Evolutionary conservation across 2,329 filamentous ascomycete genomes (phyloP), one percentile per base, ranked within the genome.

Genomic region (Escovopsis sp.): DNA sequence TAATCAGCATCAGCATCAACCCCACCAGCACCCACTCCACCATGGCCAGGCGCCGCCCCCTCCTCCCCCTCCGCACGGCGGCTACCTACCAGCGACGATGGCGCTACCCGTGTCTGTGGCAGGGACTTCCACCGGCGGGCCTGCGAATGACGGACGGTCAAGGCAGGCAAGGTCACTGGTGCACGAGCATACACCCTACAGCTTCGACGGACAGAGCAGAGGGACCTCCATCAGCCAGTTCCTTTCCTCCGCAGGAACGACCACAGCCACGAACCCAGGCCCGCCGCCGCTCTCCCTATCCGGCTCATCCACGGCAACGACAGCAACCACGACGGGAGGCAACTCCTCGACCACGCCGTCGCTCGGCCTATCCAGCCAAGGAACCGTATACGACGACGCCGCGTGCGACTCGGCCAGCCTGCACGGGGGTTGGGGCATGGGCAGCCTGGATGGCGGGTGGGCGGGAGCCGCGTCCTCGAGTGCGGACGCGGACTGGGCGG

Each of bases 401-500:
- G 48, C 47, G 27, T 51, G 49, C 36, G 52, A 56, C 31, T 35
- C 48, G 9, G 43, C 45, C 31, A 41, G 29, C 34, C 49, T 61
- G 2, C 53, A 56, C 35, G 50, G 50, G 33, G 61, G 58, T 57
- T 56, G 59, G 40, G 56, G 60, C 46, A 43, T 52, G 23, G 45
- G 51, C 2, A 18, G 15, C 3, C 44, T 61, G 35, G 56, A 60
- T 37, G 37, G 44, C 19, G 60, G 57, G 57, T 41, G 51, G 12
- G 42, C 46, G 9, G 37, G 43, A 7, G 31, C 47, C 16, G 35
- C 43, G 8, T 44, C 42, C n/a, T 45, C 48, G 9, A 44, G 46
- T n/a, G 25, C 52, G 27, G 46, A 47, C 17, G 25, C 49, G 31
- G 55, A 57, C 34, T 58, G 55, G 56, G 31, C 51, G 16, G 37